phyloP scores from a whole-genome alignment of 169 alveolate genomes.

The Condylostoma magnum region DNA sequence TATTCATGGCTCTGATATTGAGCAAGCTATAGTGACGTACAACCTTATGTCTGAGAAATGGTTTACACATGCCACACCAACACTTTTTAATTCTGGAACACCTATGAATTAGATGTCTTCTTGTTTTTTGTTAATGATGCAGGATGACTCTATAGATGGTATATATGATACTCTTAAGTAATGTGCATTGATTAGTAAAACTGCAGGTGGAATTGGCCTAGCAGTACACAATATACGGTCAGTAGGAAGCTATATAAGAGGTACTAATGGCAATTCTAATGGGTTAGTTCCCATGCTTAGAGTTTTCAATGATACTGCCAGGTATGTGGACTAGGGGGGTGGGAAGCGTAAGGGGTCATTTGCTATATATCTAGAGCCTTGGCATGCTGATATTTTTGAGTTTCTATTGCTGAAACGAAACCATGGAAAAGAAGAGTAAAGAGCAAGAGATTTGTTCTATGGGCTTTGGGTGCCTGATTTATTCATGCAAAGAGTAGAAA shows the following conservation, averaged over 20 bases:
- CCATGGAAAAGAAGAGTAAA: slow-evolving; percentile 97
- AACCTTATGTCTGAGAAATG: slow-evolving; percentile 93
- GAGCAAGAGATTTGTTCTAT: slow-evolving; percentile 97
- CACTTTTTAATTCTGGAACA: slow-evolving; percentile 97
- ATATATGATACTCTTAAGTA: slow-evolving; percentile 94
- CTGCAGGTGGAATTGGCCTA: slow-evolving; percentile 99
- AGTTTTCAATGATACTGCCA: slow-evolving; percentile 94
- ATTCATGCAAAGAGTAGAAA: slow-evolving; percentile 97
- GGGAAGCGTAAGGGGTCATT: slow-evolving; percentile 98
- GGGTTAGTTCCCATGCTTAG: slow-evolving; percentile 99
- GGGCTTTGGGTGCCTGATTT: slow-evolving; percentile 99
- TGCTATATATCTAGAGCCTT: slow-evolving; percentile 98
- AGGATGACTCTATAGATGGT: slow-evolving; percentile 97
- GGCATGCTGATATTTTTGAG: slow-evolving; percentile 98
- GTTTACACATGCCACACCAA: slow-evolving; percentile 99
- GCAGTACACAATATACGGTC: slow-evolving; percentile 95
- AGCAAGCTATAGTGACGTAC: slow-evolving; percentile 91
- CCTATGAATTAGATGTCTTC: slow-evolving; percentile 96
- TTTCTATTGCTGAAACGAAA: slow-evolving; percentile 94
- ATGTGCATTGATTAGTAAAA: slow-evolving; percentile 95
- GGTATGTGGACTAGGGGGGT: slow-evolving; percentile 96
- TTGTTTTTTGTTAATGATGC: slow-evolving; percentile 93
- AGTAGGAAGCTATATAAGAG: slow-evolving; percentile 94
- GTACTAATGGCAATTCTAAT: slow-evolving; percentile 97
- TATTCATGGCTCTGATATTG: slow-evolving; percentile 95